A percentile compares a stretch with the other conserved stretches of the same genome.
These are phyloP conservation scores for Scheffersomyces cryptocercus DNA, from an alignment of 1,139 yeast species.

Conservation along the genomic window DNA sequence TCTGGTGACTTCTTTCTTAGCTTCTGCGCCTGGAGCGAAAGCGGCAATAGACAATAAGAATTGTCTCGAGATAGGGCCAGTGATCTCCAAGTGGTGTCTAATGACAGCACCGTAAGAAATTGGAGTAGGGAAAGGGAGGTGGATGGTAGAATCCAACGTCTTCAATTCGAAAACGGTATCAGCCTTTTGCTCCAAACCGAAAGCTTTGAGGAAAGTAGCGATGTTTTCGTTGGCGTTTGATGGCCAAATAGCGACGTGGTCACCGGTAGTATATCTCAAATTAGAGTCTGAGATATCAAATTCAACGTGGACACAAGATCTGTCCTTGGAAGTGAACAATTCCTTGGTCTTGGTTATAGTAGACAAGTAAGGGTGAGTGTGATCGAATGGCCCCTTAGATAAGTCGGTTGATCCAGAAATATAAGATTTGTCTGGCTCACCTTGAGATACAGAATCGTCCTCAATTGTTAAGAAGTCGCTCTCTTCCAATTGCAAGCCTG, in stretches of 20 bases:
- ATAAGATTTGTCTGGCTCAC: conserved; percentile 80
- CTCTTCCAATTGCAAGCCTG: conserved; percentile 57
- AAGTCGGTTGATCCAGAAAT: conserved; percentile 42
- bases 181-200: conserved; percentile 57
- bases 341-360: conserved; percentile 63
- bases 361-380: conserved; percentile 82
- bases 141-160: conserved; percentile 72
- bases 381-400: conserved; percentile 78
- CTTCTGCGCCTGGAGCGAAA: conserved; percentile 72
- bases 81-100: conserved; percentile 85
- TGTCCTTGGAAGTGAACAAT: conserved; percentile 62
- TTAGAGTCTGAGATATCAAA: conserved; percentile 77
- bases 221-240: conserved; percentile 82
- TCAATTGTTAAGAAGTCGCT: conserved; percentile 27
- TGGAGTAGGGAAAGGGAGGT: conserved; percentile 83
- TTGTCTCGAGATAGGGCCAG: conserved; percentile 94
- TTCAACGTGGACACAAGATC: conserved; percentile 90
- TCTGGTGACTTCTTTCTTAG: conserved; percentile 51
- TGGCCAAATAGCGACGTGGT: conserved; percentile 94
- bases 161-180: conserved; percentile 63
- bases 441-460: conserved; percentile 59
- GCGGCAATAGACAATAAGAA: conserved; percentile 73
- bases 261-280: conserved; percentile 89
- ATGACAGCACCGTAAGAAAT: conserved; percentile 86
- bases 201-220: conserved; percentile 58